phyloP scores from a whole-genome alignment of 2,329 filamentous ascomycete genomes.

The Capronia americana region DNA sequence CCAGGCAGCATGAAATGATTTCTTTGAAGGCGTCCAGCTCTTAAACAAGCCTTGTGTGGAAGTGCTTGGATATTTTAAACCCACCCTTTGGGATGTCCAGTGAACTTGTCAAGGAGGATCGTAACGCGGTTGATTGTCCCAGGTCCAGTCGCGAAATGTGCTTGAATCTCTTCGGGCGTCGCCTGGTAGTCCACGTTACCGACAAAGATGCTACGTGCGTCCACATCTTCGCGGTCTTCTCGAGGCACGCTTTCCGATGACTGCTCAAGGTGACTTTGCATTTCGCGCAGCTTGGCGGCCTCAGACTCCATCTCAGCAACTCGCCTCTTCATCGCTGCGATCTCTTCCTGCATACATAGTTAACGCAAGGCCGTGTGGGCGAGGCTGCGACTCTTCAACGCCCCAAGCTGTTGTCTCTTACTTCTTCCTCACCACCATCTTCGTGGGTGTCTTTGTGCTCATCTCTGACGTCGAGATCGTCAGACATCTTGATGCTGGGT shows the following conservation, averaged over 20 bases:
- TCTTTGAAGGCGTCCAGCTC: constrained; percentile 37
- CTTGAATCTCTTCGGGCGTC: constrained; percentile 96
- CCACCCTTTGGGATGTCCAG: constrained; percentile 98
- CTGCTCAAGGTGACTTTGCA: constrained; percentile 85
- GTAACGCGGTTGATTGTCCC: constrained; percentile 98
- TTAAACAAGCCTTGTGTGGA: constrained; percentile 36
- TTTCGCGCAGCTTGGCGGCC: constrained; percentile 82
- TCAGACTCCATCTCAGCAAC: constrained; percentile 92
- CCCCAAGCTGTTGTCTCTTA: constrained; percentile 38
- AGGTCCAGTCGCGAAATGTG: constrained; percentile 89
- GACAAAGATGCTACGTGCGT: constrained; percentile 94
- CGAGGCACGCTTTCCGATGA: constrained; percentile 76
- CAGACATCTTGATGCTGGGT: constrained; percentile 37
- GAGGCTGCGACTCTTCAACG: background rate
- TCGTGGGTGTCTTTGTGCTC: constrained; percentile 49
- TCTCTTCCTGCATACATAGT: constrained; percentile 67
- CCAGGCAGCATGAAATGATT: constrained; percentile 60
- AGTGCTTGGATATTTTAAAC: constrained; percentile 48
- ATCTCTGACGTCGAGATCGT: constrained; percentile 47
- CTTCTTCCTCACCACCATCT: constrained; percentile 54
- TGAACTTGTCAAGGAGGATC: constrained; percentile 97
- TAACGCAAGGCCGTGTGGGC: background rate
- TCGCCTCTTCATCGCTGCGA: constrained; percentile 83
- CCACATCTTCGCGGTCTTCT: constrained; percentile 95
- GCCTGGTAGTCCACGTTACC: constrained; percentile 98